Base-by-base conservation (phyloP, 179 eudicot genomes). In the Patellifolia procumbens region DNA sequence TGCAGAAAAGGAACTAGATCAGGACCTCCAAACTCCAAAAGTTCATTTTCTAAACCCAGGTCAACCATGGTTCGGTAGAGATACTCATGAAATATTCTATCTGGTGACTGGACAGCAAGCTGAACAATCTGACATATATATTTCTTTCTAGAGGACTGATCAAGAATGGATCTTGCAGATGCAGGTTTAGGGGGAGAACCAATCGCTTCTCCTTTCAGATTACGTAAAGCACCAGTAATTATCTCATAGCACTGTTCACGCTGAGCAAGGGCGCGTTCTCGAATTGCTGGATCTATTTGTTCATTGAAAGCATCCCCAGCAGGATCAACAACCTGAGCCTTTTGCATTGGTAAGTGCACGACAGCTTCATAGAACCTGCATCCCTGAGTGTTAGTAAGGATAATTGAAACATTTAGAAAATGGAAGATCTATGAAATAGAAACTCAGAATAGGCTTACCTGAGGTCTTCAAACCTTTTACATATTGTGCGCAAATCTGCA, bases 291-390 rank as follows among this genome's bases (percentile, higher is more conserved):
- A 63, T 93, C 97, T 74, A 93, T 82, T 72, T 95, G 99, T 69
- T 95, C 99, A 82, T 90, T 95, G 28, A 81, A 79, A 75, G 99
- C 99, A 85, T 93, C 89, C 43, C 98, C 96, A 69, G 96, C 87
- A n/a, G 99, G 98, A 73, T 95, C 99, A 78, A 93, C 87, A 59
- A 89, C 85, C 81, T 95, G 97, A 67, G 98, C 98, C 89, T 93
- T 95, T 80, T 95, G 97, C 86, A 93, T 75, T 68, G 99, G 96
- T 76, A 95, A 86, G 19, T 87, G 92, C 53, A 95, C 97, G 65
- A 95, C 99, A 76, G 98, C 99, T 89, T 95, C 99, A 84, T 91
- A 95, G 73, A 95, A 95, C 87, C 99, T 95, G 88, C 79, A 80
- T 32, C 68, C 53, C 58, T 68, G 42, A 16, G 37, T 52, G 12